Conservation (phyloP, 2,329 filamentous ascomycete genomes). For the Alternaria alternata region DNA sequence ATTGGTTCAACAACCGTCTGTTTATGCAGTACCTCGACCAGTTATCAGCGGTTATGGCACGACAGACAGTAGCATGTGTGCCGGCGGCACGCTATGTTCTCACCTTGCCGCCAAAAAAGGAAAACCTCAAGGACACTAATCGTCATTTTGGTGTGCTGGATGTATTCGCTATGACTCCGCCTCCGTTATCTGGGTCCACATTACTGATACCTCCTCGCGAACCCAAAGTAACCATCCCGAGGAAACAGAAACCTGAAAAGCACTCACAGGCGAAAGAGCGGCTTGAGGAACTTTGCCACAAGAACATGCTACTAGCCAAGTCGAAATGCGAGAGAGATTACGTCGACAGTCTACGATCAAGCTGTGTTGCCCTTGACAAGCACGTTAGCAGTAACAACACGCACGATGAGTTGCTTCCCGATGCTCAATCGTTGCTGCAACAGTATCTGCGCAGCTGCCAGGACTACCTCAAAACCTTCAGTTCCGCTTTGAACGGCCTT, state of each 20-base stretch:
- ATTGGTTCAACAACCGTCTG: constrained; percentile 51
- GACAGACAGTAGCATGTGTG: constrained; percentile 3
- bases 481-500: constrained; percentile 2
- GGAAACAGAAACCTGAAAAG: background rate
- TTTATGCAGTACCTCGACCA: constrained; percentile 44
- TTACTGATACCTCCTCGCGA: constrained; percentile 7
- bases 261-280: background rate
- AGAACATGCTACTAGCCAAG: constrained; percentile 9
- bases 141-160: constrained; percentile 10
- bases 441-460: constrained; percentile 23
- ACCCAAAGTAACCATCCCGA: constrained; percentile 4
- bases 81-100: background rate
- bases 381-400: background rate
- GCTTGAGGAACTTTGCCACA: constrained; percentile 23
- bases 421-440: constrained; percentile 6
- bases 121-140: background rate
- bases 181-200: background rate
- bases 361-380: constrained; percentile 26
- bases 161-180: constrained; percentile 10
- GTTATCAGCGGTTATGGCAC: constrained; percentile 18
- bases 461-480: constrained; percentile 16
- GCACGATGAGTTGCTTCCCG: background rate
- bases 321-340: constrained; percentile 32
- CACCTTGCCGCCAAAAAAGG: background rate
- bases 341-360: constrained; percentile 25